Base-by-base conservation (phyloP, 1,284 basidiomycete species). In the Phlebopus sp. region DNA sequence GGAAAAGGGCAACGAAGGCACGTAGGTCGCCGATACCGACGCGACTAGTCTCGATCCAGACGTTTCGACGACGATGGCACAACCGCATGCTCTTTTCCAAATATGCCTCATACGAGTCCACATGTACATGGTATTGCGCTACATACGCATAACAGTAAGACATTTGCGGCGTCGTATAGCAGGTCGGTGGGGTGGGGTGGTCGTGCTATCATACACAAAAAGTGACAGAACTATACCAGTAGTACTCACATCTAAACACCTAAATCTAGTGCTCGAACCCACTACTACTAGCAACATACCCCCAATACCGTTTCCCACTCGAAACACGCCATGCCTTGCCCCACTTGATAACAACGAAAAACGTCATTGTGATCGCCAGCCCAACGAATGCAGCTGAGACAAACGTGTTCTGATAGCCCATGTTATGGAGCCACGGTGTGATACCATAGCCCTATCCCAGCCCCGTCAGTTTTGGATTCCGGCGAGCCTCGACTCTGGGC, bases 41-140 rank as follows among this genome's bases (percentile, higher is more conserved):
- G n/a, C n/a, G n/a, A n/a, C n/a, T n/a, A n/a, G n/a, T n/a, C n/a
- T n/a, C n/a, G n/a, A n/a, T n/a, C n/a, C n/a, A n/a, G n/a, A n/a
- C n/a, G n/a, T n/a, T n/a, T n/a, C n/a, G n/a, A n/a, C n/a, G n/a
- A n/a, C n/a, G n/a, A n/a, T n/a, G n/a, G n/a, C n/a, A n/a, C n/a
- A n/a, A n/a, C 19, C 71, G 66, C 21, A 68, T 72, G 57, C 79
- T 85, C 37, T 67, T 75, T 51, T 75, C 69, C 10, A 87, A 68
- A 56, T 78, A 84, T 7, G 68, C 67, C 27, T 80, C 78, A 47
- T 79, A 84, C 1, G 78, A 79, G 56, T 83, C 82, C 40, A n/a
- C n/a, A n/a, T 74, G 75, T 50, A 50, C 47, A 17, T 49, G 53
- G 13, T 81, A 81, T 1, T 71, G 68, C 6, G 68, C 81, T 78